Evolutionary conservation across 306 rosid species (phyloP).

Genomic region (Benincasa hispida): DNA sequence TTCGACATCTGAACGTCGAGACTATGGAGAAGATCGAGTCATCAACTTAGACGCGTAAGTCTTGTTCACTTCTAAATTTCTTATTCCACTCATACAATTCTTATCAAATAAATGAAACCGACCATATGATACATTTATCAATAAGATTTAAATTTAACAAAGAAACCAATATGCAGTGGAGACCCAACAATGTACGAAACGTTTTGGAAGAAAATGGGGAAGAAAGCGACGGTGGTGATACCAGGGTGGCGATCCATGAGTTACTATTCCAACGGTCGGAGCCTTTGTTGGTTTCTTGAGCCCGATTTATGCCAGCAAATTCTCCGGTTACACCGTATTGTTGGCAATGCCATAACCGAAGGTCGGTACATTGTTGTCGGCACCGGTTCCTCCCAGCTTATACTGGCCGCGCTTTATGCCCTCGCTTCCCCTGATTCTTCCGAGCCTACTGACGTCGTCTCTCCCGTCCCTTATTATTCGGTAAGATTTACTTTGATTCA

Average conservation of each 20-base stretch:
- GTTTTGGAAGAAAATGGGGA: constrained; percentile 57
- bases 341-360: constrained; percentile 61
- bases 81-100: no score
- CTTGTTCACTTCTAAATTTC: neutral
- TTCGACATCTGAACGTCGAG: constrained; percentile 17
- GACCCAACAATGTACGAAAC: constrained; percentile 66
- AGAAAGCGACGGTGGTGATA: constrained; percentile 39
- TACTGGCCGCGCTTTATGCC: constrained; percentile 70
- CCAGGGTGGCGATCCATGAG: constrained; percentile 76
- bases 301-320: constrained; percentile 51
- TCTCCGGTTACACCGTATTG: constrained; percentile 49
- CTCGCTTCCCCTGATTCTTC: constrained; percentile 34
- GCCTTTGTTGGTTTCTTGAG: constrained; percentile 74
- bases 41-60: constrained; percentile 74
- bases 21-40: constrained; percentile 20
- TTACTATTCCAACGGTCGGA: constrained; percentile 43
- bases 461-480: constrained; percentile 70
- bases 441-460: constrained; percentile 44
- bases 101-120: no score
- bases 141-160: no score
- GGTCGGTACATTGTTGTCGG: constrained; percentile 73
- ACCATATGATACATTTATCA: no score
- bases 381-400: constrained; percentile 86
- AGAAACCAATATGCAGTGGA: constrained; percentile 76
- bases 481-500: constrained; percentile 17